phyloP scores from a whole-genome alignment of 2,329 filamentous ascomycete species.

The Phialophora verrucosa region DNA sequence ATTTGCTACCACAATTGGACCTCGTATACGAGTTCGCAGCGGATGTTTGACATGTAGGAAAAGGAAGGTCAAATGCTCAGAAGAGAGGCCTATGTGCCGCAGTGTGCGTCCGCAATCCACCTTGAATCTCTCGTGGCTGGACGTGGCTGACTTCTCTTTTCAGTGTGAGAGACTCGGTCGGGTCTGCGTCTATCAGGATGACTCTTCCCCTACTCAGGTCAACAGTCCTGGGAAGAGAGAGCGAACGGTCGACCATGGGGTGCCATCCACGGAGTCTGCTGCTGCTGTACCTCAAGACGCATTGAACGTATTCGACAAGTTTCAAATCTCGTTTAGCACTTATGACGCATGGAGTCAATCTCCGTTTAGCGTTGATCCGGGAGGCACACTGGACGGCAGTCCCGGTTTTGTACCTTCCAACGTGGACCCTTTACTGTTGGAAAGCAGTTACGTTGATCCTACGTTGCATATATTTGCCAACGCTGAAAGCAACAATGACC shows the following conservation, averaged over 20 bases:
- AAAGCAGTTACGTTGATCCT: background rate
- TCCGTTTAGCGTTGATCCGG: background rate
- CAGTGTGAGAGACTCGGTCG: conserved; percentile 12
- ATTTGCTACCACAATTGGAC: background rate
- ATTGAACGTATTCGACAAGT: background rate
- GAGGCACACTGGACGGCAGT: background rate
- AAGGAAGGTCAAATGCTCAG: conserved; percentile 28
- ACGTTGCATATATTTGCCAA: background rate
- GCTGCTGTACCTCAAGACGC: background rate
- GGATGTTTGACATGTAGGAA: conserved; percentile 27
- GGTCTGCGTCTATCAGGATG: conserved; percentile 9
- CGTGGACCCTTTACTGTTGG: background rate
- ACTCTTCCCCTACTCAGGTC: background rate
- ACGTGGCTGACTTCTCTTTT: conserved; percentile 6
- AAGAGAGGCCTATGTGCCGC: conserved; percentile 22
- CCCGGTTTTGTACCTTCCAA: background rate
- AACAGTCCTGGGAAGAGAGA: background rate
- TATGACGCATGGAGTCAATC: conserved; percentile 5
- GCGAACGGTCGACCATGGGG: background rate
- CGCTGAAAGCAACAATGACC: background rate
- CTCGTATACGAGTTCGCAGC: background rate
- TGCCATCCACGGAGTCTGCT: background rate
- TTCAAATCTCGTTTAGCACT: conserved; percentile 1
- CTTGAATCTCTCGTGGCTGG: background rate
- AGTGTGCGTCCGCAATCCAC: background rate